These are phyloP conservation scores for Butyriboletus loyo DNA, from an alignment of 768 basidiomycete species.

Conservation along the genomic window DNA sequence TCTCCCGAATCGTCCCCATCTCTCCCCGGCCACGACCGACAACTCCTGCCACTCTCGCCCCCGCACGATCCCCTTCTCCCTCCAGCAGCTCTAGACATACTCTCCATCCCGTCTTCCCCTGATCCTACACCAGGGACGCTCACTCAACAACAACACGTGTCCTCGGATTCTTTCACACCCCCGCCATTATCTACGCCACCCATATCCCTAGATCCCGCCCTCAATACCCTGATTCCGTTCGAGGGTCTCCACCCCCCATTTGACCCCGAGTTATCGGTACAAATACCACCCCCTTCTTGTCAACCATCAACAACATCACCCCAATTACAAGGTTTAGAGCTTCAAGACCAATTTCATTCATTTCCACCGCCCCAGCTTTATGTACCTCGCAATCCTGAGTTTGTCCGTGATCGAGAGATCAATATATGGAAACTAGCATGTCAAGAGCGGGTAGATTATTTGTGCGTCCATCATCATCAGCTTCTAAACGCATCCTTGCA, in stretches of 20 bases:
- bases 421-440: conserved; percentile 36
- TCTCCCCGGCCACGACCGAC: conserved; percentile 27
- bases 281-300: conserved; percentile 11
- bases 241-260: conserved; percentile 21
- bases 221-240: conserved; percentile 29
- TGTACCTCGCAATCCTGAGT: conserved; percentile 26
- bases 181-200: conserved; percentile 3
- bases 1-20: conserved; percentile 21
- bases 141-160: background rate
- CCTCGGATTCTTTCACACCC: conserved; percentile 1
- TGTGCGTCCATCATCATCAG: conserved; percentile 23
- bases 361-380: conserved; percentile 27
- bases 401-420: conserved; percentile 33
- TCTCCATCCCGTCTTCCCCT: background rate
- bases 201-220: conserved; percentile 17
- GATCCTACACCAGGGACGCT: background rate
- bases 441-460: conserved; percentile 33
- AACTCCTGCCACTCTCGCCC: background rate
- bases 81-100: conserved; percentile 2
- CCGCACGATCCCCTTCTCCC: conserved; percentile 7
- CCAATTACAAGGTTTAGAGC: conserved; percentile 20
- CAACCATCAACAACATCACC: conserved; percentile 6
- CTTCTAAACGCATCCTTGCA: background rate
- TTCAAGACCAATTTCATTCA: conserved; percentile 24
- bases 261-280: conserved; percentile 17